Conservation (phyloP, 306 rosid species). For the Mucuna pruriens region DNA sequence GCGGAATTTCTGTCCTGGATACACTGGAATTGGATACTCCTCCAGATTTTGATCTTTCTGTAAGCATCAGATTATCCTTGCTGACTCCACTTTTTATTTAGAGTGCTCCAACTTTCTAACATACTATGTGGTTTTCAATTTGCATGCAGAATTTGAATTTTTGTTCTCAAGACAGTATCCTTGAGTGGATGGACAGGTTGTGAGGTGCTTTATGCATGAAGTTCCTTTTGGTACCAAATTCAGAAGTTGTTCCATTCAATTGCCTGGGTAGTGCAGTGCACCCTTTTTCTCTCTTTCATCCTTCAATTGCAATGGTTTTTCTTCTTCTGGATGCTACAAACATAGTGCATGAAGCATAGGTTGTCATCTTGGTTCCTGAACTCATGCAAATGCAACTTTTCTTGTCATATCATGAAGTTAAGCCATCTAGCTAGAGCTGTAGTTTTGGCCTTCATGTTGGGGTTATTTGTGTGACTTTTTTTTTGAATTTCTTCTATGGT, state of each 20-base stretch:
- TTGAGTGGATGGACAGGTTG: slow-evolving; percentile 63
- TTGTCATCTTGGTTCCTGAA: not conserved
- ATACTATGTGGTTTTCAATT: slow-evolving; percentile 30
- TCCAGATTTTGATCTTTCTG: slow-evolving; percentile 78
- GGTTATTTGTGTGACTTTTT: not conserved
- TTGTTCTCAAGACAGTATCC: slow-evolving; percentile 70
- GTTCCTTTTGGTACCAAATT: slow-evolving; percentile 32
- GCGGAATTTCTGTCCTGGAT: slow-evolving; percentile 60
- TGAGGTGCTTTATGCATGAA: slow-evolving; percentile 34
- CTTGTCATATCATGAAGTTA: slow-evolving; percentile 25
- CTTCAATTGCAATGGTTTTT: slow-evolving; percentile 22
- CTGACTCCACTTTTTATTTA: slow-evolving; percentile 17
- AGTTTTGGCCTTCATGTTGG: not conserved
- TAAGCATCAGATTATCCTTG: slow-evolving; percentile 48
- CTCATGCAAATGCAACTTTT: not conserved
- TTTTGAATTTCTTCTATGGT: slow-evolving; percentile 5
- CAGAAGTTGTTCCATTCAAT: slow-evolving; percentile 35
- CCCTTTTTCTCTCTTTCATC: not conserved
- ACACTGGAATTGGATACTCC: slow-evolving; percentile 72
- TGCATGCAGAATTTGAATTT: slow-evolving; percentile 66
- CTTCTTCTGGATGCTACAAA: slow-evolving; percentile 24
- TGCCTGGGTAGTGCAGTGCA: not conserved
- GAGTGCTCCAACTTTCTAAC: slow-evolving; percentile 2
- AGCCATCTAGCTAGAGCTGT: not conserved
- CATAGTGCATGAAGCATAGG: not conserved